Evolutionary conservation across 2,329 filamentous ascomycete species (phyloP).

Genomic region (Bimuria novae-zelandiae): DNA sequence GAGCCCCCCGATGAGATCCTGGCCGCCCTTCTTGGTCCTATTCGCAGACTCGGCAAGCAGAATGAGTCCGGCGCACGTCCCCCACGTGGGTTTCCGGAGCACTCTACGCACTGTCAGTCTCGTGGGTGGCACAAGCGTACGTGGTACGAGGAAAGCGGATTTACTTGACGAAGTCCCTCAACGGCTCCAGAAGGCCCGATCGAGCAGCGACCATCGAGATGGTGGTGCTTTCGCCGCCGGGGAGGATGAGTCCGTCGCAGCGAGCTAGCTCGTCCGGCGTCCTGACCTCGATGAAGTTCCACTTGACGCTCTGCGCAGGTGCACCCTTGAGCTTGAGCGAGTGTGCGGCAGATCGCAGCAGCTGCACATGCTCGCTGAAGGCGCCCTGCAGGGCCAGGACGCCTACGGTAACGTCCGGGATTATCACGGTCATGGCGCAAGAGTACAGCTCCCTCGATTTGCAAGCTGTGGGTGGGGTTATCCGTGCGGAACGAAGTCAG

Average conservation of each 20-base stretch:
- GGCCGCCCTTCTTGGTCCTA: slow-evolving; percentile 85
- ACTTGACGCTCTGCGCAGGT: slow-evolving; percentile 38
- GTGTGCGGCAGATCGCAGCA: slow-evolving; percentile 71
- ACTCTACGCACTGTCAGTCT: slow-evolving; percentile 55
- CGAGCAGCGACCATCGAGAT: slow-evolving; percentile 86
- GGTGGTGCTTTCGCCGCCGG: slow-evolving; percentile 92
- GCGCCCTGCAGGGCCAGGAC: slow-evolving; percentile 85
- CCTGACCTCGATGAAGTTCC: slow-evolving; percentile 78
- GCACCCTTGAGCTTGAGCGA: slow-evolving; percentile 52
- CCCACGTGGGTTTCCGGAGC: slow-evolving; percentile 83
- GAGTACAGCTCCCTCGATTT: neutral
- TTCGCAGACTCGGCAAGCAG: slow-evolving; percentile 87
- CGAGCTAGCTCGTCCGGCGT: slow-evolving; percentile 69
- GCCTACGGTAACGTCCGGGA: slow-evolving; percentile 57
- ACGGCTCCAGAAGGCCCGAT: slow-evolving; percentile 78
- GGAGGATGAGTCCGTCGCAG: slow-evolving; percentile 86
- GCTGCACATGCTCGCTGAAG: slow-evolving; percentile 83
- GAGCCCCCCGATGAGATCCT: slow-evolving; percentile 90
- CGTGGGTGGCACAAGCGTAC: slow-evolving; percentile 12
- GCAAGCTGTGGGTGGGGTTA: neutral
- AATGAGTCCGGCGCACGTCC: slow-evolving; percentile 93
- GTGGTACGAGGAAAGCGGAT: slow-evolving; percentile 33
- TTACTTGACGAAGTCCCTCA: slow-evolving; percentile 90
- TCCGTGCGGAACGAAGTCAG: slow-evolving; percentile 7
- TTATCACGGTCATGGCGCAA: slow-evolving; percentile 29